Percentiles rank a stretch among this genome's conserved stretches.
These are phyloP conservation scores for Elymus sibiricus DNA, from an alignment of 176 grass and related monocot genomes.

Conservation along the genomic window DNA sequence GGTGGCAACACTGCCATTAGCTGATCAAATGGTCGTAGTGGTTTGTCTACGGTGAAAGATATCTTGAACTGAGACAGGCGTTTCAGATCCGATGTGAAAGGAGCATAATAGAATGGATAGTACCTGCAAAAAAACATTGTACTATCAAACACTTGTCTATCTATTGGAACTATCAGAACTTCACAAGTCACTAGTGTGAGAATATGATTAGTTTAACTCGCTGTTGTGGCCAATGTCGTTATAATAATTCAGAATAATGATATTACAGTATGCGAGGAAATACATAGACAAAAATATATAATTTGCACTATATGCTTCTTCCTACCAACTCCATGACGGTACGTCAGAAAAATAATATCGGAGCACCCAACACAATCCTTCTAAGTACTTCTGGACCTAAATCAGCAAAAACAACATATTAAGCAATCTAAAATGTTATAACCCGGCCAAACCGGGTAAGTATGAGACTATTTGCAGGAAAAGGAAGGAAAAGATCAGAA, in stretches of 20 bases:
- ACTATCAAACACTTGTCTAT: not conserved
- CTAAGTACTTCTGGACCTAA: conserved; percentile 60
- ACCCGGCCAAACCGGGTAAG: not conserved
- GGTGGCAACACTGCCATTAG: conserved; percentile 59
- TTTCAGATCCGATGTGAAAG: conserved; percentile 60
- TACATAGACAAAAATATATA: not conserved
- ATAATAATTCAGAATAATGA: not conserved
- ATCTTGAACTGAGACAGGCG: conserved; percentile 41
- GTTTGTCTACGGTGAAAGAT: conserved; percentile 36
- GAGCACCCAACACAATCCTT: conserved; percentile 70
- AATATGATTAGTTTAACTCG: not conserved
- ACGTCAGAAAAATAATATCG: conserved; percentile 51
- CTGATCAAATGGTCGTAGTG: conserved; percentile 64
- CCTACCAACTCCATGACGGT: conserved; percentile 70
- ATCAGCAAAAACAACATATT: not conserved
- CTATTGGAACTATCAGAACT: not conserved
- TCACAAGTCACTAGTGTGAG: not conserved
- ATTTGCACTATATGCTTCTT: not conserved
- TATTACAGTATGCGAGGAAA: not conserved
- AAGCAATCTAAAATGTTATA: not conserved
- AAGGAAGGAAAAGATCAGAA: conserved; percentile 32
- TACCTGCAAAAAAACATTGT: conserved; percentile 36
- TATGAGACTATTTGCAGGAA: not conserved
- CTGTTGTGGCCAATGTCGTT: not conserved
- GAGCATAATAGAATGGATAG: conserved; percentile 55